Conservation (phyloP, 331 rosid species). For the Quercus phellos region DNA sequence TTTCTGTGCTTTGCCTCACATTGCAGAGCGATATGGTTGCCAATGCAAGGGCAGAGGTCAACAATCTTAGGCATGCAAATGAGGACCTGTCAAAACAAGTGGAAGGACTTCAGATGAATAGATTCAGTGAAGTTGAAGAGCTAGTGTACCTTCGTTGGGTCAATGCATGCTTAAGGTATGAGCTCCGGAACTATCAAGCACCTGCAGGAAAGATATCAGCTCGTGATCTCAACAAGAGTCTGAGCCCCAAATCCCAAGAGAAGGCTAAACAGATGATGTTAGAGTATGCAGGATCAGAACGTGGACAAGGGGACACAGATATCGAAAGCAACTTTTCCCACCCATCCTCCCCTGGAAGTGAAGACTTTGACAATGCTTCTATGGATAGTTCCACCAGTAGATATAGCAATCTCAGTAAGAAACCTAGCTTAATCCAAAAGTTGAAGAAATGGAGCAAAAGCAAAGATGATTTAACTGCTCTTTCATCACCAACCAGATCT, state of each 20-base stretch:
- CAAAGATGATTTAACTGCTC: slow-evolving; percentile 70
- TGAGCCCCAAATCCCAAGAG: slow-evolving; percentile 78
- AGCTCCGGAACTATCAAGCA: slow-evolving; percentile 68
- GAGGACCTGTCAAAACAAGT: slow-evolving; percentile 85
- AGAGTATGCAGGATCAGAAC: slow-evolving; percentile 91
- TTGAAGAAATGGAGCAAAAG: slow-evolving; percentile 82
- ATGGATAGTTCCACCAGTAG: slow-evolving; percentile 66
- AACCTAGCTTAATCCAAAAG: slow-evolving; percentile 66
- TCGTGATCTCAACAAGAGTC: slow-evolving; percentile 74
- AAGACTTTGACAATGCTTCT: slow-evolving; percentile 80
- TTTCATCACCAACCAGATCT: slow-evolving; percentile 66
- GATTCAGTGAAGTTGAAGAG: slow-evolving; percentile 94
- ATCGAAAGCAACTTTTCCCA: slow-evolving; percentile 82
- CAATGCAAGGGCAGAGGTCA: slow-evolving; percentile 55
- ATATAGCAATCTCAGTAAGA: slow-evolving; percentile 61
- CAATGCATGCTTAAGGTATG: slow-evolving; percentile 86
- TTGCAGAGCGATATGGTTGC: slow-evolving; percentile 78
- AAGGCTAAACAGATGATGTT: slow-evolving; percentile 82
- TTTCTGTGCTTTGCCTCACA: slow-evolving; percentile 12
- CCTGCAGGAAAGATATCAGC: slow-evolving; percentile 81
- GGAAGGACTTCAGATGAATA: slow-evolving; percentile 91
- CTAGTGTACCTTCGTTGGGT: slow-evolving; percentile 97
- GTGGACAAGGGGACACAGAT: slow-evolving; percentile 91
- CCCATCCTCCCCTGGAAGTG: slow-evolving; percentile 94
- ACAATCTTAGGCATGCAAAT: slow-evolving; percentile 64